These are phyloP conservation scores for Starmerella stellata DNA, from an alignment of 805 yeast genomes.

Conservation along the genomic window DNA sequence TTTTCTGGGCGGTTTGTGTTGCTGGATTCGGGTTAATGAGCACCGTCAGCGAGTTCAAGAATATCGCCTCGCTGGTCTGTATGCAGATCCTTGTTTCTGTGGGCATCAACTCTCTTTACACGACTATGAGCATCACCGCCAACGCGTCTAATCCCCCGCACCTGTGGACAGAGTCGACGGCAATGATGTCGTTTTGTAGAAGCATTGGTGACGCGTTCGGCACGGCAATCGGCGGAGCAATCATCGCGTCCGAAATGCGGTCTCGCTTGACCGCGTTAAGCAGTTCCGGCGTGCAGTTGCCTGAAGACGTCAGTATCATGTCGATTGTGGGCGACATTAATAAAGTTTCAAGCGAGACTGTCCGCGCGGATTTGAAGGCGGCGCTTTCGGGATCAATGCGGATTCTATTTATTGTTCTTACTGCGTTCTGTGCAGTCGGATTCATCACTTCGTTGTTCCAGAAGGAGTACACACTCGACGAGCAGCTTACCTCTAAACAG, in stretches of 20 bases:
- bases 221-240: constrained; percentile 22
- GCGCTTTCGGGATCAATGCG: constrained; percentile 15
- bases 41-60: constrained; percentile 25
- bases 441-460: constrained; percentile 13
- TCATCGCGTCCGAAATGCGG: constrained; percentile 17
- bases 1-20: constrained; percentile 25
- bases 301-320: constrained; percentile 14
- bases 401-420: constrained; percentile 12
- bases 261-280: constrained; percentile 5
- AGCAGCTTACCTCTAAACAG: constrained; percentile 14
- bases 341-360: constrained; percentile 5
- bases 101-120: constrained; percentile 31
- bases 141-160: constrained; percentile 20
- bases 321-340: constrained; percentile 12
- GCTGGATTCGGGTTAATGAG: constrained; percentile 31
- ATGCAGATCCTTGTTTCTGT: constrained; percentile 31
- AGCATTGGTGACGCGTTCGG: constrained; percentile 21
- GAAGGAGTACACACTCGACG: constrained; percentile 18
- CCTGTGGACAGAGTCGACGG: constrained; percentile 19
- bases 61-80: constrained; percentile 27
- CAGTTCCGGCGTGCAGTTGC: constrained; percentile 4
- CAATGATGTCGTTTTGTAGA: constrained; percentile 20
- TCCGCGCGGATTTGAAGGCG: constrained; percentile 4
- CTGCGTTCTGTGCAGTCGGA: constrained; percentile 15
- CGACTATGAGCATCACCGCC: constrained; percentile 23